A percentile compares a stretch with the other conserved stretches of the same genome.
Evolutionary conservation across 768 basidiomycete species (phyloP).

Genomic region (Atractiella rhizophila): DNA sequence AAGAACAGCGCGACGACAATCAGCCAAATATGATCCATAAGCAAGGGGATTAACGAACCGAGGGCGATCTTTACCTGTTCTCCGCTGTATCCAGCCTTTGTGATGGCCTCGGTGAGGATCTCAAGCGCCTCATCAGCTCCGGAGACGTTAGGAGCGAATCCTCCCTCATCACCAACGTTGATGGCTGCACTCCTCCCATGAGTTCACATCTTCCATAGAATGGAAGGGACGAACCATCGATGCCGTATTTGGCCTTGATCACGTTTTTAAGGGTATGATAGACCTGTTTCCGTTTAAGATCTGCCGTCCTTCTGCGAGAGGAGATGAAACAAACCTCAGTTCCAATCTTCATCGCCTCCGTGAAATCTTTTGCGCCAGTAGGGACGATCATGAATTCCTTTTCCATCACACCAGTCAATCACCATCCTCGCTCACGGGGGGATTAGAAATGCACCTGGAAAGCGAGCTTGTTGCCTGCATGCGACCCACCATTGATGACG

Average conservation of each 20-base stretch:
- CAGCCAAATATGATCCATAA: neutral
- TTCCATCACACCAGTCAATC: no score
- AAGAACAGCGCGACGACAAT: neutral
- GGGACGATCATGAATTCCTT: conserved; percentile 99
- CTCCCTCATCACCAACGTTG: conserved; percentile 99
- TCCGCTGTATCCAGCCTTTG: conserved; percentile 91
- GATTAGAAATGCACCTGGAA: no score
- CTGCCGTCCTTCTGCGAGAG: neutral
- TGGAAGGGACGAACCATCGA: conserved; percentile 46
- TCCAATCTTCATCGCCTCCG: conserved; percentile 95
- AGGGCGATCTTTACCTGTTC: conserved; percentile 98
- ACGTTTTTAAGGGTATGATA: conserved; percentile 98
- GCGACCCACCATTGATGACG: conserved; percentile 98
- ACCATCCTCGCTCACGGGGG: no score
- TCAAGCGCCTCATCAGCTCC: conserved; percentile 95
- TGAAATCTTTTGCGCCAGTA: conserved; percentile 69
- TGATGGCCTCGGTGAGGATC: conserved; percentile 76
- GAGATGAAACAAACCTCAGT: conserved; percentile 40
- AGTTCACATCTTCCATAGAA: neutral
- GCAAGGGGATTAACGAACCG: conserved; percentile 25
- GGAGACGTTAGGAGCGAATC: conserved; percentile 92
- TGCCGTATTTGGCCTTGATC: conserved; percentile 95
- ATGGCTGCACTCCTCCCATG: conserved; percentile 35
- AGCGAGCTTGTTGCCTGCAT: conserved; percentile 97
- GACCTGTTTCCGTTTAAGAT: neutral